A percentile compares a stretch with the other conserved stretches of the same genome.
These are phyloP conservation scores for Chrysosporium keratinophilum DNA, from an alignment of 2,329 filamentous ascomycete genomes.

Conservation along the genomic window DNA sequence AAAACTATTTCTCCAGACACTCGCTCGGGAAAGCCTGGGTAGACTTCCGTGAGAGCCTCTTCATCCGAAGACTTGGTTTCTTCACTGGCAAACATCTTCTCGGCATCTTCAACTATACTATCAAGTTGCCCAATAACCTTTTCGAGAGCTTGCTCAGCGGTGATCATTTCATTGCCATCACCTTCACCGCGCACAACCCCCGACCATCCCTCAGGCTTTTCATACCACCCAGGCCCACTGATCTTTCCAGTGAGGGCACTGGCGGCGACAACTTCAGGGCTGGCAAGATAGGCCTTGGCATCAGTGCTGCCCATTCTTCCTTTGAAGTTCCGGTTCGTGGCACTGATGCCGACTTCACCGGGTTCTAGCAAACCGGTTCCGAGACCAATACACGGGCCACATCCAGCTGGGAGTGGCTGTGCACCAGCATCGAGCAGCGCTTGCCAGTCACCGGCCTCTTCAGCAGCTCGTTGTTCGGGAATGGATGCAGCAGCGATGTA, in stretches of 20 bases:
- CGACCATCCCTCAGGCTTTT: conserved; percentile 58
- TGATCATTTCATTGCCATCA: conserved; percentile 57
- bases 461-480: conserved; percentile 64
- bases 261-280: conserved; percentile 84
- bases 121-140: conserved; percentile 62
- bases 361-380: conserved; percentile 68
- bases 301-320: conserved; percentile 75
- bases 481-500: conserved; percentile 83
- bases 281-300: conserved; percentile 75
- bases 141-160: conserved; percentile 59
- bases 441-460: conserved; percentile 79
- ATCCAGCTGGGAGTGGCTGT: conserved; percentile 58
- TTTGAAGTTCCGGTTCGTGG: conserved; percentile 82
- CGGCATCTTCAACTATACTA: conserved; percentile 29
- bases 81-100: conserved; percentile 12
- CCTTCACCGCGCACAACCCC: conserved; percentile 57
- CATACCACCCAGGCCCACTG: conserved; percentile 64
- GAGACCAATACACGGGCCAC: conserved; percentile 78
- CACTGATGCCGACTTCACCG: conserved; percentile 77
- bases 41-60: conserved; percentile 51
- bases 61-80: not conserved
- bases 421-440: conserved; percentile 71
- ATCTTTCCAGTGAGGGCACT: conserved; percentile 56
- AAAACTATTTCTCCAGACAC: conserved; percentile 81
- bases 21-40: conserved; percentile 76